A percentile compares a stretch with the other conserved stretches of the same genome.
These are phyloP conservation scores for Lupinus albus DNA, from an alignment of 306 rosid species.

Conservation along the genomic window DNA sequence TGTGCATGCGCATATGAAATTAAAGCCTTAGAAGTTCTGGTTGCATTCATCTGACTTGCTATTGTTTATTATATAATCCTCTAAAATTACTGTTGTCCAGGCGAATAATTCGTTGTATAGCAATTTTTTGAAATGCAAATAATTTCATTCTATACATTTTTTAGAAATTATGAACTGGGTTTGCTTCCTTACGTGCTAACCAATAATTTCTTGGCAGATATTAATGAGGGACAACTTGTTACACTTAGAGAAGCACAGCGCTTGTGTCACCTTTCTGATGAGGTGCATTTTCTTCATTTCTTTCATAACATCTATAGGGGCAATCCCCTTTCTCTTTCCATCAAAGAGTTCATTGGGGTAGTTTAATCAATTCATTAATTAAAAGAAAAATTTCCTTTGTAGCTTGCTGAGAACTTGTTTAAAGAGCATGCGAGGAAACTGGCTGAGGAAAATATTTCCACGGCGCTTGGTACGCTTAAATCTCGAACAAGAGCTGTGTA, in stretches of 20 bases:
- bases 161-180: not conserved
- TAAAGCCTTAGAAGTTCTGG: conserved; percentile 16
- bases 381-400: conserved; percentile 38
- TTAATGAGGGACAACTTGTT: conserved; percentile 66
- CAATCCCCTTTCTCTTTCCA: conserved; percentile 18
- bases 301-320: conserved; percentile 15
- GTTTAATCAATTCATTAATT: conserved; percentile 31
- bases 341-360: conserved; percentile 26
- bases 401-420: conserved; percentile 85
- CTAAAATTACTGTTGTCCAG: conserved; percentile 6
- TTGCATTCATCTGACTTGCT: conserved; percentile 23
- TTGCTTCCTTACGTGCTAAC: conserved; percentile 38
- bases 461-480: conserved; percentile 65
- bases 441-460: conserved; percentile 76
- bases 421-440: conserved; percentile 74
- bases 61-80: conserved; percentile 18
- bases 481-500: conserved; percentile 87
- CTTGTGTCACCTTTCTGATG: conserved; percentile 68
- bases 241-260: conserved; percentile 74
- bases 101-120: not conserved
- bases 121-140: not conserved
- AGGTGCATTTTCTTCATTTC: conserved; percentile 57
- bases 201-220: conserved; percentile 53
- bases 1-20: conserved; percentile 1
- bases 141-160: too few relatives aligned